phyloP scores from a whole-genome alignment of 208 protist genomes.

The Leishmania gerbilli region DNA sequence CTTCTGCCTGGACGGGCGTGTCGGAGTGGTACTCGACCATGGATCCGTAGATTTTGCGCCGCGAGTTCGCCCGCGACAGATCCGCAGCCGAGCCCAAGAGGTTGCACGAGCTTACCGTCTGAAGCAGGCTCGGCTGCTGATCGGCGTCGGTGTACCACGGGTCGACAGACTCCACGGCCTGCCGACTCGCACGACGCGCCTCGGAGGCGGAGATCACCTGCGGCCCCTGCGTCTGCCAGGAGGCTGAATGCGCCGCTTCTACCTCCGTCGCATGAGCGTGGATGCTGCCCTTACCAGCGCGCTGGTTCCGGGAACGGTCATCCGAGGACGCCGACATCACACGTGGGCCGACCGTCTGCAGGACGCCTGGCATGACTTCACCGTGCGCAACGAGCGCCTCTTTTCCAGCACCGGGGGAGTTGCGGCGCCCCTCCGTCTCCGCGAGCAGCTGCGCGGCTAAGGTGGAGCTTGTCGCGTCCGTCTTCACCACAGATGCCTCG shows the following conservation, averaged over 20 bases:
- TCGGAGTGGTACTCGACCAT: neutral
- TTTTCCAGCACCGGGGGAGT: neutral
- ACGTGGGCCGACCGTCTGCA: neutral
- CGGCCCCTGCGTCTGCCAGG: neutral
- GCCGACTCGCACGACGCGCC: neutral
- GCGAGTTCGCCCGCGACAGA: neutral
- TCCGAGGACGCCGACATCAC: conserved; percentile 6
- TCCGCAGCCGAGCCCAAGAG: neutral
- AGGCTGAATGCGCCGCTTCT: neutral
- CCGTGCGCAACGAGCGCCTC: neutral
- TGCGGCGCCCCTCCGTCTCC: neutral
- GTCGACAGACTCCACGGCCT: conserved; percentile 1
- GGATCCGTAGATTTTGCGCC: conserved; percentile 6
- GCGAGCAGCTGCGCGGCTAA: neutral
- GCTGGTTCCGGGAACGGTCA: neutral
- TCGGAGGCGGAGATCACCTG: conserved; percentile 8
- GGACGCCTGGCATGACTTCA: neutral
- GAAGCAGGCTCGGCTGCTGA: conserved; percentile 5
- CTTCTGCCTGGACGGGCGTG: neutral
- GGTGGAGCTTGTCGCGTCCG: neutral
- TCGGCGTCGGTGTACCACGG: conserved; percentile 14
- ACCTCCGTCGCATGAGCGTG: neutral
- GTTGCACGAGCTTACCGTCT: neutral
- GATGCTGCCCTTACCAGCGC: neutral
- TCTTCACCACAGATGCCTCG: neutral